Evolutionary conservation across 352 stramenopile genomes (phyloP), one percentile per base, ranked within the genome.

Genomic region (Phytophthora sp.): DNA sequence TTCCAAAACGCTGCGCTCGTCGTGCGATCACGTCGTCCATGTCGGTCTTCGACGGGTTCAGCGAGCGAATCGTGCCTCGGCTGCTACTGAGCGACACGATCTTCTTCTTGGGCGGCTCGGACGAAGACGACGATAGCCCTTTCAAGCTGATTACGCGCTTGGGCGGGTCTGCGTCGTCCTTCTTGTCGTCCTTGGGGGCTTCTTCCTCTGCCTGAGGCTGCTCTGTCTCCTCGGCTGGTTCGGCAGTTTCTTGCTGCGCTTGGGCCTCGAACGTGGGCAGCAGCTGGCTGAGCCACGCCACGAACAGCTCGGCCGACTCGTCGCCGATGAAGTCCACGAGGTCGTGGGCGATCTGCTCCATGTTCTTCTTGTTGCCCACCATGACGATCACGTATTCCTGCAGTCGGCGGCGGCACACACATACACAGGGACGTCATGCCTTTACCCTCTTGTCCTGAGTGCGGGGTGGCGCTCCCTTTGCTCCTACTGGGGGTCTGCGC

Each of bases 311-410:
- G 20, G 86, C 80, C 5, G 82, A 79, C 45, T 95, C 86, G 23
- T 91, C 84, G 20, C 86, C 86, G 56, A 95, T 92, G 30, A 95
- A 95, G 54, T 95, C 84, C 42, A 91, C 74, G 34, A 95, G 79
- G 66, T 93, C 86, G 62, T 86, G 68, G 11, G 79, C 75, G 66
- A 95, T 92, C 72, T 93, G 84, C 56, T 71, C 76, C 84, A 95
- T 91, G 46, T 77, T 88, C 68, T 93, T 93, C 76, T 92, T 91
- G 76, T 93, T 95, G 72, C 78, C 72, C 56, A 95, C 85, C 86
- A 95, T 92, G 24, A 91, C 81, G 55, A 91, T 79, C 44, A 95
- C 83, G 64, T 91, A 95, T 74, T 95, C 84, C 84, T 93, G 66
- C 56, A 54, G 63, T 44, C 27, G 48, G 8, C 45, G 45, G 11